Conservation (phyloP, 2,329 filamentous ascomycete genomes). For the Aphanocladium album region DNA sequence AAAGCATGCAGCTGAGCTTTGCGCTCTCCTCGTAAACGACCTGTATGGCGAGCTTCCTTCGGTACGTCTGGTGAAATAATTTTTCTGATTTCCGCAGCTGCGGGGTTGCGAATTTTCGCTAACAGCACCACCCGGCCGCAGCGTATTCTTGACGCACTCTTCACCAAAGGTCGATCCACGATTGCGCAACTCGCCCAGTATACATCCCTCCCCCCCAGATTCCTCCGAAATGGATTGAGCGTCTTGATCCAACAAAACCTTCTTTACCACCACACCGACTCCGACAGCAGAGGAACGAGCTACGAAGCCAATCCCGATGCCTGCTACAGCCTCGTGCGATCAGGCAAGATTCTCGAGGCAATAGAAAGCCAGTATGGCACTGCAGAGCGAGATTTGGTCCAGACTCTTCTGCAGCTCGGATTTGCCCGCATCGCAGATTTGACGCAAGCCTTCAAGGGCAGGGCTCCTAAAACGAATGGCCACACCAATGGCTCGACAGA, state of each 20-base stretch:
- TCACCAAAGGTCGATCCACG: constrained; percentile 72
- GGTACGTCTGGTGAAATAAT: constrained; percentile 48
- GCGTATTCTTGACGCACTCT: constrained; percentile 78
- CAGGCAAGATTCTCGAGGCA: constrained; percentile 74
- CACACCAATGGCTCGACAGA: constrained; percentile 30
- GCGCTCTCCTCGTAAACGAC: constrained; percentile 82
- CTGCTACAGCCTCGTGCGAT: constrained; percentile 77
- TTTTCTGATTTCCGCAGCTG: neutral
- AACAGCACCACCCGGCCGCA: constrained; percentile 32
- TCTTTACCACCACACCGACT: constrained; percentile 65
- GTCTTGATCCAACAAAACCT: constrained; percentile 87
- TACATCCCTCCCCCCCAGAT: constrained; percentile 66
- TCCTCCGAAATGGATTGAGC: constrained; percentile 75
- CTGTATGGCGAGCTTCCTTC: constrained; percentile 87
- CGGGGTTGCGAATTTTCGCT: neutral
- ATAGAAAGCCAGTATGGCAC: constrained; percentile 69
- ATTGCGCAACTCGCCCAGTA: constrained; percentile 64
- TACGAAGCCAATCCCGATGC: constrained; percentile 81
- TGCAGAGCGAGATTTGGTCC: constrained; percentile 68
- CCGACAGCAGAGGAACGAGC: constrained; percentile 58
- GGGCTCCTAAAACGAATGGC: constrained; percentile 31
- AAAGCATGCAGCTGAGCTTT: constrained; percentile 79
- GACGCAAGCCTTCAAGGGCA: constrained; percentile 52
- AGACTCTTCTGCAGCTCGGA: constrained; percentile 70
- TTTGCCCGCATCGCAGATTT: constrained; percentile 70